Base-by-base conservation (phyloP, 2,329 filamentous ascomycete genomes). In the Aspergillus sergii region DNA sequence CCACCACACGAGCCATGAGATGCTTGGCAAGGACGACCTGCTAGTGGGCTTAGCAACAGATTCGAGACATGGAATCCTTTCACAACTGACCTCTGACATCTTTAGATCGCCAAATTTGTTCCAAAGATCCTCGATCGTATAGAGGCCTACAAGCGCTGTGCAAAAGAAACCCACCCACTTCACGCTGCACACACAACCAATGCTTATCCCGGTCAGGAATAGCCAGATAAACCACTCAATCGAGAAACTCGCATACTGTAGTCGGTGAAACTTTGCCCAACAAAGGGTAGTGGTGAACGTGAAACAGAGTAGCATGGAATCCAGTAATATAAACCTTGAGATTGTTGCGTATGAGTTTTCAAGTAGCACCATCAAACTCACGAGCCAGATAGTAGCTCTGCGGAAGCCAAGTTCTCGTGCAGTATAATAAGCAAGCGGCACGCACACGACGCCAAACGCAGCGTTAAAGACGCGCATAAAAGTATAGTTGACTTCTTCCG, bases 341-440 rank as follows among this genome's bases (percentile, higher is more conserved):
- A 99, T 99, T 36, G 96, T 98, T 56, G 95, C 97, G 83, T 98
- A 99, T 58, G 95, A 98, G 84, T 99, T 99, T 80, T 99, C 95
- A 83, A 93, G 99, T 48, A 99, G 88, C 51, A 99, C 94, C 92
- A 97, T 97, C 71, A 98, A 83, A 23, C 94, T 95, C 63, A 98
- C 89, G 62, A 99, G 85, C 95, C 95, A 99, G 70, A 97, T 92
- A 57, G 94, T 91, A 48, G 93, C 90, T 69, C 91, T 89, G 75
- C 88, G 89, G 76, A 98, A 90, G 76, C 93, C 91, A 72, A 99
- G 83, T 80, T 97, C 94, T 73, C 90, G 91, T 39, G 94, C 94
- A 43, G 95, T 99, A 79, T 88, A 98, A 83, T 98, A 99, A 61
- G 95, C 94, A 79, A 99, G 82, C 21, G 95, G 95, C 54, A 99